These are phyloP conservation scores for Didymella lethalis DNA, from an alignment of 2,329 filamentous ascomycete genomes.

Conservation along the genomic window DNA sequence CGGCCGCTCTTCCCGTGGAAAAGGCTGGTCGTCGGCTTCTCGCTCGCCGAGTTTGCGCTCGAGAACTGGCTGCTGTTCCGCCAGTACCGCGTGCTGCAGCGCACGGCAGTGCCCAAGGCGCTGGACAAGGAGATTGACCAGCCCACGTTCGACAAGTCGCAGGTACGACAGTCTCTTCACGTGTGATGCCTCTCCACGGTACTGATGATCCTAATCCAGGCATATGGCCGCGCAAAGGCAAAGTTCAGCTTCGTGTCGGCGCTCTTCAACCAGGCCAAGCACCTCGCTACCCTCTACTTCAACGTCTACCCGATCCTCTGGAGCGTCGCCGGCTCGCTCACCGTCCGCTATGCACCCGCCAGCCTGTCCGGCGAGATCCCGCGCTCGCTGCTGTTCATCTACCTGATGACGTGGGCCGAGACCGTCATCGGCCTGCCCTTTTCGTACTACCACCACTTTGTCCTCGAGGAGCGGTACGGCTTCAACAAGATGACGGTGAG, in stretches of 20 bases:
- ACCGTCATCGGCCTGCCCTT: conserved; percentile 80
- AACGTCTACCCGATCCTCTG: conserved; percentile 92
- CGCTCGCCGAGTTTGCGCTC: conserved; percentile 86
- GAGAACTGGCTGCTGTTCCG: conserved; percentile 89
- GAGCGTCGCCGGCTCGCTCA: conserved; percentile 77
- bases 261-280: conserved; percentile 87
- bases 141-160: conserved; percentile 92
- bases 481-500: conserved; percentile 98
- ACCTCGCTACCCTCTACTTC: conserved; percentile 86
- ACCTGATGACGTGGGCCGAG: conserved; percentile 83
- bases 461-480: conserved; percentile 94
- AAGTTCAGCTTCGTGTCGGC: conserved; percentile 83
- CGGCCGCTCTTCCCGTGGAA: conserved; percentile 97
- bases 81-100: conserved; percentile 86
- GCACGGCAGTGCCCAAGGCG: conserved; percentile 81
- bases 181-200: no score
- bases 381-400: conserved; percentile 91
- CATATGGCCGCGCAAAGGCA: conserved; percentile 94
- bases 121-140: conserved; percentile 87
- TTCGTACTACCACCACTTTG: conserved; percentile 91
- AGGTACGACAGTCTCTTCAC: conserved; percentile 57
- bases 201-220: conserved; percentile 49
- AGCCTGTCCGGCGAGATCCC: conserved; percentile 91
- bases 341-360: conserved; percentile 76
- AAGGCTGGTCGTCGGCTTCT: conserved; percentile 93